Base-by-base conservation (phyloP, 2,329 filamentous ascomycete species). In the Stachybotrys echinatus region DNA sequence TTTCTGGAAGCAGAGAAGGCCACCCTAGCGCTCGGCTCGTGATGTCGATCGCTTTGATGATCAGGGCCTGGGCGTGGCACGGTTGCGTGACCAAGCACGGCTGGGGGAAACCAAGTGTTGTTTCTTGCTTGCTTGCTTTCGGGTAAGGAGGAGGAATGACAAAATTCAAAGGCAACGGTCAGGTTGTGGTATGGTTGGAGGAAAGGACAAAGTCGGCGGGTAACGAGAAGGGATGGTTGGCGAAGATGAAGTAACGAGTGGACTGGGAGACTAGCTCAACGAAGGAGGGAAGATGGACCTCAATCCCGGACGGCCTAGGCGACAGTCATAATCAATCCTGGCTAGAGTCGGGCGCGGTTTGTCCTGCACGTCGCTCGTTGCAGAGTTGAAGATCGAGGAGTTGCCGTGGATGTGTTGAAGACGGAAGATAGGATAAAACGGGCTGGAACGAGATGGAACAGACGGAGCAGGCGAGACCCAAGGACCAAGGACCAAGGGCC, bases 211-310 rank as follows among this genome's bases (percentile, higher is more conserved):
- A 8, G 10, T 34, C 3, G 27, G 27, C 27, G 27, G 10, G 14
- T 34, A 34, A 34, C 27, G 27, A 34, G 27, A 14, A 8, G 10
- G 27, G 14, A 14, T 34, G 27, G 27, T 34, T 34, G 27, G 27
- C 27, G 27, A 34, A 14, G 6, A 18, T 20, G 23, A 20, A 37
- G 44, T 19, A 74, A 74, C 69, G 73, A 74, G 68, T 69, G 72
- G 59, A 70, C 64, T 61, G 56, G 62, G 72, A 74, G 72, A 69
- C 73, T 74, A 74, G 73, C 73, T 76, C 73, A 62, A 55, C 59
- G 56, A 57, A 55, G n/a, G 56, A 39, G 57, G 56, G 46, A 52
- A 60, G 27, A 53, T 45, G 52, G 61, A 61, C 59, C 57, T 55
- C 57, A 55, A 58, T 57, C 47, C 58, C 61, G 61, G 55, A 61